Percentiles rank a stretch among this genome's conserved stretches.
Conservation (phyloP, 2,329 filamentous ascomycete genomes). For the Xylaria sp. region DNA sequence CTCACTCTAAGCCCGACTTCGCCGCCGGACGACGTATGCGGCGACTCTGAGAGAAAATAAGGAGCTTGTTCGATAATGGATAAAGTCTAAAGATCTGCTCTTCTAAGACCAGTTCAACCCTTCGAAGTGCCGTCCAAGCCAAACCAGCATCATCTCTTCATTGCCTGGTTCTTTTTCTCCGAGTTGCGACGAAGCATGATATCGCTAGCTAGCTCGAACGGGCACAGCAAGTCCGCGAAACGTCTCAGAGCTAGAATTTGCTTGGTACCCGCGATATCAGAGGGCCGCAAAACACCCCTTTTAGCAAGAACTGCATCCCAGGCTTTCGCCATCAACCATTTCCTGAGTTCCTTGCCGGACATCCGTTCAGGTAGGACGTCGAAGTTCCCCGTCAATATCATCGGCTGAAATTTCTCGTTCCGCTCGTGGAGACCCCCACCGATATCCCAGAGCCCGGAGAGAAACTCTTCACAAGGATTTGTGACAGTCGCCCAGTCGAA, state of each 20-base stretch:
- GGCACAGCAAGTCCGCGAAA: not conserved
- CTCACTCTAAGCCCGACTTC: no score
- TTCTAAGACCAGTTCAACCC: no score
- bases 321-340: not conserved
- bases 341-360: not conserved
- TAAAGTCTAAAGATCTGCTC: no score
- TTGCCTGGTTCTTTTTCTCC: not conserved
- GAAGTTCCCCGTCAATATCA: not conserved
- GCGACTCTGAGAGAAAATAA: no score
- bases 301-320: not conserved
- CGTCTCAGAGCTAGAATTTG: not conserved
- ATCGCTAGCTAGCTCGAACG: not conserved
- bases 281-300: not conserved
- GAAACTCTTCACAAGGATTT: no score
- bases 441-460: no score
- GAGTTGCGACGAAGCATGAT: not conserved
- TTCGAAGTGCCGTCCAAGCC: not conserved
- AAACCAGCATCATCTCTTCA: not conserved
- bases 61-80: no score
- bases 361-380: not conserved
- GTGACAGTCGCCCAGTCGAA: no score
- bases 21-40: no score
- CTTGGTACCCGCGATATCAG: not conserved
- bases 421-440: no score
- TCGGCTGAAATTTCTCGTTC: no score